Conservation (phyloP, 441 rosid species). For the Adansonia rubrostipa region DNA sequence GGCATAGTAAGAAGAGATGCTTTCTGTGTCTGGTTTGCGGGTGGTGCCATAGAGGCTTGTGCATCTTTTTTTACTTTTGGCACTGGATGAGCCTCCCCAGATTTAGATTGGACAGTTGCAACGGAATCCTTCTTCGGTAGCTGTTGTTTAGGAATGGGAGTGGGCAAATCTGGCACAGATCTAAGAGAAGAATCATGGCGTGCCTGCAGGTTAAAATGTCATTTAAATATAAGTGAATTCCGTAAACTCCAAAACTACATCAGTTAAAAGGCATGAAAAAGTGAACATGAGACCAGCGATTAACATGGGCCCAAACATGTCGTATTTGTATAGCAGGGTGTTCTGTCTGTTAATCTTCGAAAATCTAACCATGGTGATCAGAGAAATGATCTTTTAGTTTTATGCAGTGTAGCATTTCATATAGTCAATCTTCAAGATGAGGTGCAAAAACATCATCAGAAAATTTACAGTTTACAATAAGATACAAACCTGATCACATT, state of each 20-base stretch:
- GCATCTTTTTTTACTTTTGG: slow-evolving; percentile 61
- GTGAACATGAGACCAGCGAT: slow-evolving; percentile 15
- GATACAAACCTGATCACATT: slow-evolving; percentile 74
- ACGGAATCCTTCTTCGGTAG: slow-evolving; percentile 54
- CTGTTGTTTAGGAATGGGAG: slow-evolving; percentile 63
- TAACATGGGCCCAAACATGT: slow-evolving; percentile 16
- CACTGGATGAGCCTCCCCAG: slow-evolving; percentile 51
- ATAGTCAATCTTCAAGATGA: background rate
- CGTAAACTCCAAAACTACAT: slow-evolving; percentile 20
- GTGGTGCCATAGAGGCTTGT: slow-evolving; percentile 53
- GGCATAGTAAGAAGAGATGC: slow-evolving; percentile 55
- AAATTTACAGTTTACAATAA: slow-evolving; percentile 16
- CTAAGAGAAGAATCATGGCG: slow-evolving; percentile 57
- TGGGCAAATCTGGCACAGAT: slow-evolving; percentile 59
- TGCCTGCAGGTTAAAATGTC: slow-evolving; percentile 55
- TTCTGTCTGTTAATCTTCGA: background rate
- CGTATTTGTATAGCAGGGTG: slow-evolving; percentile 3
- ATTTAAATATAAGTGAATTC: slow-evolving; percentile 18
- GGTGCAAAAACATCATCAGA: background rate
- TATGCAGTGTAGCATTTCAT: background rate
- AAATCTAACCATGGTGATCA: slow-evolving; percentile 17
- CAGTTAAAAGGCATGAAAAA: slow-evolving; percentile 9
- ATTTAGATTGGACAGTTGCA: slow-evolving; percentile 47
- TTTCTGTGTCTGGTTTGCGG: slow-evolving; percentile 63
- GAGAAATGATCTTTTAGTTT: background rate